These are phyloP conservation scores for Ustilago sp. DNA, from an alignment of 1,284 basidiomycete species.

Conservation along the genomic window DNA sequence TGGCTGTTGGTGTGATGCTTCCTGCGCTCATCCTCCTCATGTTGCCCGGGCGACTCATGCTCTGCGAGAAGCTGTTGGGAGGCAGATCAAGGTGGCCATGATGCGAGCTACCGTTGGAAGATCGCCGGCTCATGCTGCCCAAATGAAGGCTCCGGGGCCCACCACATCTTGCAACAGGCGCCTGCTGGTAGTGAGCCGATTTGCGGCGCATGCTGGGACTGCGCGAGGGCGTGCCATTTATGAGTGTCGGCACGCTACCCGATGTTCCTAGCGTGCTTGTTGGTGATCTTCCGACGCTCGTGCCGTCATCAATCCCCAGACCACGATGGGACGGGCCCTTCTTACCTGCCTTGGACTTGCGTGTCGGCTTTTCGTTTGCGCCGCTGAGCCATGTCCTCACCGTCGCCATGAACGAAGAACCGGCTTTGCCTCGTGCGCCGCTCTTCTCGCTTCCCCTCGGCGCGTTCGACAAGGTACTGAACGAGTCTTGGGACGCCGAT, in stretches of 20 bases:
- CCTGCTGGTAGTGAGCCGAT: conserved; percentile 36
- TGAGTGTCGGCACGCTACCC: conserved; percentile 24
- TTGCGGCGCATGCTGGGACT: conserved; percentile 36
- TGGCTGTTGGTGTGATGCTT: conserved; percentile 63
- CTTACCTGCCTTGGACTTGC: conserved; percentile 81
- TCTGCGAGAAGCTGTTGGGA: conserved; percentile 37
- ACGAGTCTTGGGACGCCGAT: conserved; percentile 58
- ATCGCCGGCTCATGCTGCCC: conserved; percentile 50
- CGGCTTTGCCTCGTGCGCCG: conserved; percentile 27
- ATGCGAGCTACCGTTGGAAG: conserved; percentile 52
- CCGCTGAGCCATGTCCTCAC: conserved; percentile 87
- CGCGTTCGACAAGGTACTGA: conserved; percentile 51
- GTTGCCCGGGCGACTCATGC: conserved; percentile 47
- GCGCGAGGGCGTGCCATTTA: conserved; percentile 22
- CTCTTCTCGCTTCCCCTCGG: conserved; percentile 49
- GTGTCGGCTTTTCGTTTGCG: conserved; percentile 80
- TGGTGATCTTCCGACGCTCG: conserved; percentile 18
- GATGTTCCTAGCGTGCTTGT: conserved; percentile 19
- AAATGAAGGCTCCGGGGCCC: conserved; percentile 46
- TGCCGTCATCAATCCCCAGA: conserved; percentile 31
- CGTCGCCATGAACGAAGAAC: conserved; percentile 58
- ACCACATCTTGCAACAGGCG: conserved; percentile 20
- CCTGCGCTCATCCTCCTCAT: conserved; percentile 58
- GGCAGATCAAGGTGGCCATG: conserved; percentile 26
- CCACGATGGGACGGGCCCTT: conserved; percentile 72